phyloP scores from a whole-genome alignment of 2,329 filamentous ascomycete species.

The Phaeosphaeria sp. region DNA sequence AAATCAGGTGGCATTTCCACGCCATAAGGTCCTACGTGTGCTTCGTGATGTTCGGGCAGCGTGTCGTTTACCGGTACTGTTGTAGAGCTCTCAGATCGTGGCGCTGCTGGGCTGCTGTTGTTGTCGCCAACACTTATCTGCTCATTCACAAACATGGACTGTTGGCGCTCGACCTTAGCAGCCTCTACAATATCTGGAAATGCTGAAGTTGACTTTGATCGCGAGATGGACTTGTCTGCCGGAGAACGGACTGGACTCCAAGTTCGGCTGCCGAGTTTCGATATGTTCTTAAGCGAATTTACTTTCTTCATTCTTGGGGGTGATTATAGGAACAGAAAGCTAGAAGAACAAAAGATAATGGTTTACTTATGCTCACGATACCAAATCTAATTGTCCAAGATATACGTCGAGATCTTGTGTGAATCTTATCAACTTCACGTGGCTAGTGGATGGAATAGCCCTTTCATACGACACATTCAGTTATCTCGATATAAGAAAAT shows the following conservation, averaged over 20 bases:
- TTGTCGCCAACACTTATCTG: not conserved
- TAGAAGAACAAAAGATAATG: too few relatives aligned
- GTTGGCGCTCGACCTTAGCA: not conserved
- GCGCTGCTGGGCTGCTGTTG: not conserved
- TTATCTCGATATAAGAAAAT: too few relatives aligned
- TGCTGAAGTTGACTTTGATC: not conserved
- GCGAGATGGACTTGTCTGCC: not conserved
- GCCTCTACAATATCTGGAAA: not conserved
- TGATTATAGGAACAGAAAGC: too few relatives aligned
- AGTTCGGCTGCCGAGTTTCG: not conserved
- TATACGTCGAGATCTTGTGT: too few relatives aligned
- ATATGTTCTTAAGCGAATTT: not conserved
- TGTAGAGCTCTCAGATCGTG: not conserved
- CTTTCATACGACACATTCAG: too few relatives aligned
- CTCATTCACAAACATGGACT: not conserved
- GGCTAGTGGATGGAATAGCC: too few relatives aligned
- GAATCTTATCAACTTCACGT: too few relatives aligned
- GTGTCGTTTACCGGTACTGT: not conserved
- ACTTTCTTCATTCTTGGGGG: not conserved
- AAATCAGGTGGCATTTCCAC: constrained; percentile 13
- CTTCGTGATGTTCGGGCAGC: constrained; percentile 11
- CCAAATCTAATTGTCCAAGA: too few relatives aligned
- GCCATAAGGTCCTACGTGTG: constrained; percentile 17
- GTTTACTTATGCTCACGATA: too few relatives aligned
- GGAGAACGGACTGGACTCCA: not conserved